A percentile compares a stretch with the other conserved stretches of the same genome.
phyloP scores from a whole-genome alignment of 805 yeast genomes.

The Yamadazyma paraphyllophila region DNA sequence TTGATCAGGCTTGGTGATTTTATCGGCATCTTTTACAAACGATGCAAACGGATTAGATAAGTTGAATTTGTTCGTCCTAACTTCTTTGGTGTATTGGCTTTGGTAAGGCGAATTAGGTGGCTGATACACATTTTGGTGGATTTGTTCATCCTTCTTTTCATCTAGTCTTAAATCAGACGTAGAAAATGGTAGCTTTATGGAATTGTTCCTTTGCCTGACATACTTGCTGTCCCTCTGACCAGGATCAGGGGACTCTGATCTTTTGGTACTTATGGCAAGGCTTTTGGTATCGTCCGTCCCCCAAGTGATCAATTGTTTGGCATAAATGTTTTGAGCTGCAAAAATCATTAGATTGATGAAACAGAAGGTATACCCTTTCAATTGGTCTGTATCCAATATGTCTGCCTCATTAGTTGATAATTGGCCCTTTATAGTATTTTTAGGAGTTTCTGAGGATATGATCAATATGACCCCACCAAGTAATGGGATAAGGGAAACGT shows the following conservation, averaged over 20 bases:
- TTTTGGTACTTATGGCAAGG: slow-evolving; percentile 10
- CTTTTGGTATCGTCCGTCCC: slow-evolving; percentile 31
- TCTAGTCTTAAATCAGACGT: slow-evolving; percentile 31
- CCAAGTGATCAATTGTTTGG: slow-evolving; percentile 70
- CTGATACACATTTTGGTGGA: slow-evolving; percentile 8
- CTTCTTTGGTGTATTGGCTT: slow-evolving; percentile 16
- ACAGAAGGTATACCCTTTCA: slow-evolving; percentile 68
- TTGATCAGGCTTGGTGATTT: slow-evolving; percentile 61
- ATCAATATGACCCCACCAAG: slow-evolving; percentile 52
- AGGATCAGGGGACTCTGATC: slow-evolving; percentile 1
- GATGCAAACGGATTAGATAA: slow-evolving; percentile 22
- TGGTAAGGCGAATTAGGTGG: slow-evolving; percentile 1
- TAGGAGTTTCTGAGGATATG: slow-evolving; percentile 32
- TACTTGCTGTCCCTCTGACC: slow-evolving; percentile 8
- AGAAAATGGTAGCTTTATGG: slow-evolving; percentile 30
- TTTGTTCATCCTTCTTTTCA: slow-evolving; percentile 18
- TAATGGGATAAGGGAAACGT: slow-evolving; percentile 51
- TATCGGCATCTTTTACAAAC: slow-evolving; percentile 14
- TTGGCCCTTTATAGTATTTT: slow-evolving; percentile 2
- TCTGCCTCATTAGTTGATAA: neutral
- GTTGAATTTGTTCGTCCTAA: slow-evolving; percentile 10
- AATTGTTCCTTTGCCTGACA: slow-evolving; percentile 24
- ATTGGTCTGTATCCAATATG: slow-evolving; percentile 28
- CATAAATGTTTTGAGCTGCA: slow-evolving; percentile 84
- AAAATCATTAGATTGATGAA: slow-evolving; percentile 67